Evolutionary conservation across 2,329 filamentous ascomycete genomes (phyloP).

Genomic region (Trichophyton benhamiae): DNA sequence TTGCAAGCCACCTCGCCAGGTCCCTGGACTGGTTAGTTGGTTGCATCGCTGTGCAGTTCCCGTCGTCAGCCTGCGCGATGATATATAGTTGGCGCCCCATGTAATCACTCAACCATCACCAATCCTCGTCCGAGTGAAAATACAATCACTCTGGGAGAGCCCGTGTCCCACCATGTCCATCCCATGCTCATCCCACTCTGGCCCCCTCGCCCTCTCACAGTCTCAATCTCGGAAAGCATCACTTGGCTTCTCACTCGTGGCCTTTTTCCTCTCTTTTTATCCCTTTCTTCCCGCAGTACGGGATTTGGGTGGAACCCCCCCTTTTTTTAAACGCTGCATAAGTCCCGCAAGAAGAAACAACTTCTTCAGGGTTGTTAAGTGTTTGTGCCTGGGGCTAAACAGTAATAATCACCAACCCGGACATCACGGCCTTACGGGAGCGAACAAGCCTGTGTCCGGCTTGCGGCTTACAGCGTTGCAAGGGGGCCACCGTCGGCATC

Average conservation of each 20-base stretch:
- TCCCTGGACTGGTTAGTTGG: neutral
- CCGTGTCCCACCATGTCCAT: neutral
- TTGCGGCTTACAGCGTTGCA: neutral
- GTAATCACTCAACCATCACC: neutral
- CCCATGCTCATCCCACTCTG: neutral
- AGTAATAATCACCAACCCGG: neutral
- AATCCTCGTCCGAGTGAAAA: no score
- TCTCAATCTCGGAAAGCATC: neutral
- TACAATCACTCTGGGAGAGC: neutral
- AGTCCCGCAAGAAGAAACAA: slow-evolving; percentile 1
- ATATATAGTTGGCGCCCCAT: neutral
- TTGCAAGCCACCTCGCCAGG: neutral
- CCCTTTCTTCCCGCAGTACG: neutral
- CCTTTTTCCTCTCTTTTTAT: neutral
- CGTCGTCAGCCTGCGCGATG: neutral
- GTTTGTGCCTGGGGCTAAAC: slow-evolving; percentile 2
- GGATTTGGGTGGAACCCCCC: neutral
- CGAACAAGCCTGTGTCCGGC: neutral
- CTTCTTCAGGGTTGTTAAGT: neutral
- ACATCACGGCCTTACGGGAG: neutral
- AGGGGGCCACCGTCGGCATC: neutral
- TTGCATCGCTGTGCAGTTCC: neutral
- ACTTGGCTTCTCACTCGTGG: neutral
- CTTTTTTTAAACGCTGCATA: neutral
- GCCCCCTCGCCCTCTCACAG: neutral